Conservation (phyloP, 192 early-diverging fungal genomes). For the Coemansia sp. region DNA sequence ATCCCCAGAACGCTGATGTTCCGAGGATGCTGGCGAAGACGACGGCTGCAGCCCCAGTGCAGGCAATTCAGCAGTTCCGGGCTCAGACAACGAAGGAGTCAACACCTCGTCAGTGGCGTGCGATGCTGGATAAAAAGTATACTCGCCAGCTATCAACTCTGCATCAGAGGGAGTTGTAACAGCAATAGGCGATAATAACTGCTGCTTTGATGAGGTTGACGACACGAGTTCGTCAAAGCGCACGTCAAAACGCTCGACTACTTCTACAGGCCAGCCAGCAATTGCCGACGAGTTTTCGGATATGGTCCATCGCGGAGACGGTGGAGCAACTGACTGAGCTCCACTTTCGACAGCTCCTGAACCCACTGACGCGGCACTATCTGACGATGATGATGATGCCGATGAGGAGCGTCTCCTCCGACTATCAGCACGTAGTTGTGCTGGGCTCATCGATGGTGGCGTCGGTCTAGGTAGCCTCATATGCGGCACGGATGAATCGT, state of each 20-base stretch:
- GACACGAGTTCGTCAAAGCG: constrained; percentile 43
- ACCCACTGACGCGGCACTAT: background rate
- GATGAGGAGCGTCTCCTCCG: background rate
- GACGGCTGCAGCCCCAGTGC: background rate
- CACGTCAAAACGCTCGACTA: constrained; percentile 48
- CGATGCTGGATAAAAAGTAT: constrained; percentile 8
- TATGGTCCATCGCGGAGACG: constrained; percentile 13
- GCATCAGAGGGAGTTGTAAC: background rate
- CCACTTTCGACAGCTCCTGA: background rate
- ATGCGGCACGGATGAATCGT: constrained; percentile 1
- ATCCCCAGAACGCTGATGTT: background rate
- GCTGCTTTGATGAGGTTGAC: background rate
- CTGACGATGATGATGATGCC: background rate
- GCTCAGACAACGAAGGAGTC: background rate
- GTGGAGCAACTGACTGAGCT: background rate
- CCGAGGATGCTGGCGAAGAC: constrained; percentile 2
- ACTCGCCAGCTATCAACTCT: constrained; percentile 15
- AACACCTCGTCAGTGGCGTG: background rate
- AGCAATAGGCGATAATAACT: background rate
- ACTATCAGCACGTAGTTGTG: background rate
- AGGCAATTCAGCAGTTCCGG: background rate
- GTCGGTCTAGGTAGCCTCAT: background rate
- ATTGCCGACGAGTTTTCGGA: constrained; percentile 49
- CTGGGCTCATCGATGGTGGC: background rate
- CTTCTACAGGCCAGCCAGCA: constrained; percentile 40